Base-by-base conservation (phyloP, 192 early-diverging fungal genomes). In the Coemansia sp. region DNA sequence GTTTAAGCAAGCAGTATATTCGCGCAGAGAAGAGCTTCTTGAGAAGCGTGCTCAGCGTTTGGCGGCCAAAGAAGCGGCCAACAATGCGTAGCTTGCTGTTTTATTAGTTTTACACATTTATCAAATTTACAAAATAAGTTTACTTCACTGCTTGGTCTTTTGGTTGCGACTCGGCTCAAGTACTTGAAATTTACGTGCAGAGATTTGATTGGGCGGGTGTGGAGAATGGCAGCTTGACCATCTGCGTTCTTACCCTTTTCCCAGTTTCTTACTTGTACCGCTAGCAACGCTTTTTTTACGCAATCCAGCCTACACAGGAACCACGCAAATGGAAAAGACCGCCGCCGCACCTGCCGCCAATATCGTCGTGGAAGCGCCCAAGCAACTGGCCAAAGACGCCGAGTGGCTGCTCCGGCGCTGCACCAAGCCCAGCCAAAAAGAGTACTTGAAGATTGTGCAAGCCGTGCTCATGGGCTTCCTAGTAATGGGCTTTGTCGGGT, bases 401-500 rank as follows among this genome's bases (percentile, higher is more conserved):
- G 67, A 91, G 51, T 90, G 91, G 77, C 89, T 99, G 66, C 77
- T 99, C 72, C 92, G 93, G 85, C 88, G 94, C 16, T 99, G 97
- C 84, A 94, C 92, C 65, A 99, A 99, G 87, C 97, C 97, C 61
- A 94, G 93, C 88, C 83, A 86, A 74, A 88, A 74, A 94, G 97
- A 99, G 83, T 98, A 96, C 83, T 68, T 93, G 38, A 87, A 95
- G 77, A 96, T 99, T 73, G 89, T 94, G 41, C 87, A 89, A 67
- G 95, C 95, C 22, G 93, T 98, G 16, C 90, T 88, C 37, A 92
- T 97, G 82, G 96, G 96, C 7, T 98, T 98, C 70, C 75, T 95
- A 65, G 88, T 95, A 39, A 94, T 98, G 88, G 96, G 96, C 69
- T 93, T 92, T 75, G 91, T 98, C 74, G 96, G 96, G 27, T 98